These are phyloP conservation scores for Russula abietina DNA, from an alignment of 768 basidiomycete genomes.

Conservation along the genomic window DNA sequence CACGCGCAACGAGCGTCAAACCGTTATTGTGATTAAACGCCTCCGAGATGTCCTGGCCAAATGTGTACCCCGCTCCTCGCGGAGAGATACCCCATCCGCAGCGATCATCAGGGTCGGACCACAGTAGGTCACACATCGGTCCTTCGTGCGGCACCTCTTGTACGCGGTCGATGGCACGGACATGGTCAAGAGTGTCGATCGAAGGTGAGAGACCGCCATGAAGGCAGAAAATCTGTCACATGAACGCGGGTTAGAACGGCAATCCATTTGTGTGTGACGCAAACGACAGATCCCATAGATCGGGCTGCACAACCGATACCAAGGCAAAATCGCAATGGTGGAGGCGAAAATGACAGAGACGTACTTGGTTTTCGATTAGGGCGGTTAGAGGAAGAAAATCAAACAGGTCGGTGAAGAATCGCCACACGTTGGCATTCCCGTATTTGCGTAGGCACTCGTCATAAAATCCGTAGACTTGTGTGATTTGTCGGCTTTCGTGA, in stretches of 20 bases:
- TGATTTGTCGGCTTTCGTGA: slow-evolving; percentile 99
- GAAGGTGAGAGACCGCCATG: slow-evolving; percentile 98
- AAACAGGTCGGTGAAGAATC: slow-evolving; percentile 97
- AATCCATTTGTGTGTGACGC: neutral
- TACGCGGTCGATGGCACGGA: slow-evolving; percentile 96
- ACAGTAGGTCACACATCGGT: slow-evolving; percentile 98
- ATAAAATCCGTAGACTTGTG: slow-evolving; percentile 99
- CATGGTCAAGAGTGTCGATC: slow-evolving; percentile 99
- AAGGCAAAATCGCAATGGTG: neutral
- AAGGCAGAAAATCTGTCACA: slow-evolving; percentile 88
- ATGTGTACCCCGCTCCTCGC: slow-evolving; percentile 97
- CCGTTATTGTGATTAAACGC: slow-evolving; percentile 99
- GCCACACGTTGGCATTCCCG: slow-evolving; percentile 99
- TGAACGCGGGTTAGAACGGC: slow-evolving; percentile 13
- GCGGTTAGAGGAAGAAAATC: slow-evolving; percentile 97
- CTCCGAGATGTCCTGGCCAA: slow-evolving; percentile 98
- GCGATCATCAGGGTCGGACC: slow-evolving; percentile 99
- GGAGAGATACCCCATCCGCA: slow-evolving; percentile 99
- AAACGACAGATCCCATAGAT: slow-evolving; percentile 12
- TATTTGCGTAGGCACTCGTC: slow-evolving; percentile 99
- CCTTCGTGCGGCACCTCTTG: slow-evolving; percentile 99
- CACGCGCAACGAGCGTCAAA: slow-evolving; percentile 88
- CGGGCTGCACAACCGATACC: neutral
- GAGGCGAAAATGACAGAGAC: slow-evolving; percentile 34
- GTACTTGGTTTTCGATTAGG: slow-evolving; percentile 96